These are phyloP conservation scores for Colletotrichum echinochloae DNA, from an alignment of 2,329 filamentous ascomycete species.

Conservation along the genomic window DNA sequence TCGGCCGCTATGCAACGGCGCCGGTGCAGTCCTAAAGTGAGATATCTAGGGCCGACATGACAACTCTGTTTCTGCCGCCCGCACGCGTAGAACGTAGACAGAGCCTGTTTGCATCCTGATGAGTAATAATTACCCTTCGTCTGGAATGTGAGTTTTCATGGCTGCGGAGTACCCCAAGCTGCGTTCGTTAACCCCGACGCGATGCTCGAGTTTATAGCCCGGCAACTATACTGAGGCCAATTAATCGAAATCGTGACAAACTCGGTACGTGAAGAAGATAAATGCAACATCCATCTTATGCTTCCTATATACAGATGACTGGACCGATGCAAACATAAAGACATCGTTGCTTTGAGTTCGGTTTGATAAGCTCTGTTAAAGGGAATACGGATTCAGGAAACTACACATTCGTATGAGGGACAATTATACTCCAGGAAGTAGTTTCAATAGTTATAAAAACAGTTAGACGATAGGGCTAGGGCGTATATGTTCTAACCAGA, in stretches of 20 bases:
- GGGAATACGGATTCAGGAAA: too few species aligned
- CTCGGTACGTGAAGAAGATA: background rate
- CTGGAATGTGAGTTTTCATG: too few species aligned
- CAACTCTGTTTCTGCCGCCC: conserved; percentile 11
- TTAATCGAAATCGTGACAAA: background rate
- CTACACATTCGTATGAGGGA: background rate
- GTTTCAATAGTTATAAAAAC: background rate
- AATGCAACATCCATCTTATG: background rate
- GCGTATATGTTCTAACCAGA: background rate
- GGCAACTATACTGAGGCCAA: background rate
- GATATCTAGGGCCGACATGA: background rate
- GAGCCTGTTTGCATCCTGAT: background rate
- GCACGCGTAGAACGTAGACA: background rate
- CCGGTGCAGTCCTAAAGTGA: background rate
- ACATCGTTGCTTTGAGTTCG: background rate
- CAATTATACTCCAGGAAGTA: background rate
- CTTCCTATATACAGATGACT: background rate
- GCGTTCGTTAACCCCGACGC: background rate
- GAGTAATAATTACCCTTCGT: background rate
- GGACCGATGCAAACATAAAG: background rate
- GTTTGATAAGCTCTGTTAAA: background rate
- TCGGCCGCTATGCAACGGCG: conserved; percentile 15
- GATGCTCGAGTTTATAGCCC: background rate
- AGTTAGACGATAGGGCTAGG: background rate
- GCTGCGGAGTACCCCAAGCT: background rate